Evolutionary conservation across 1,284 basidiomycete genomes (phyloP).

Genomic region (Fistulina hepatica): DNA sequence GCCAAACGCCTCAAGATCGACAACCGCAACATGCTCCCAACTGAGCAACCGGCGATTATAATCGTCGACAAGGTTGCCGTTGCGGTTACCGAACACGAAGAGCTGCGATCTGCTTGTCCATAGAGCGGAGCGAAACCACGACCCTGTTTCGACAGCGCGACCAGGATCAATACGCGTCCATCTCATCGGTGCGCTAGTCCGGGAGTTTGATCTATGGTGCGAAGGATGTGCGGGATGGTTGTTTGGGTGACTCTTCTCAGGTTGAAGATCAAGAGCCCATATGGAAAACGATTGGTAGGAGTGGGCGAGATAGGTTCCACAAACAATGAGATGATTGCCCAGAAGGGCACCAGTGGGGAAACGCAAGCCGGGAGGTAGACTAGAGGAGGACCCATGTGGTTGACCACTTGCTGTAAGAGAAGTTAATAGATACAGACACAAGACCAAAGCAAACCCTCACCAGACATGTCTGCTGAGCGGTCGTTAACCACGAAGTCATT

Average conservation of each 20-base stretch:
- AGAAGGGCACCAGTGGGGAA: slow-evolving; percentile 89
- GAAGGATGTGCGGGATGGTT: no score
- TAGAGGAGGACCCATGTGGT: background rate
- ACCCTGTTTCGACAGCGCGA: slow-evolving; percentile 66
- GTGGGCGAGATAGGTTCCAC: slow-evolving; percentile 83
- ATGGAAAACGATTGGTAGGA: slow-evolving; percentile 85
- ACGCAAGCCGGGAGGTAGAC: slow-evolving; percentile 85
- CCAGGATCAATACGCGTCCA: slow-evolving; percentile 83
- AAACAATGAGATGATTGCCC: slow-evolving; percentile 80
- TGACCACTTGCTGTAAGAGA: background rate
- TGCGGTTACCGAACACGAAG: slow-evolving; percentile 80
- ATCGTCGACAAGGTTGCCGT: slow-evolving; percentile 81
- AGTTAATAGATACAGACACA: background rate
- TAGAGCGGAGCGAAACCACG: slow-evolving; percentile 82
- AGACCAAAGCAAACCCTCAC: background rate
- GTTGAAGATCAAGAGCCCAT: slow-evolving; percentile 75
- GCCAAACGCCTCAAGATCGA: slow-evolving; percentile 88
- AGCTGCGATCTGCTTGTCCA: slow-evolving; percentile 78
- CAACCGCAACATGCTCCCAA: slow-evolving; percentile 83
- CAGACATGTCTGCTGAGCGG: slow-evolving; percentile 66
- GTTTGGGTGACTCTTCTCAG: background rate
- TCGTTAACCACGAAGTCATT: slow-evolving; percentile 64
- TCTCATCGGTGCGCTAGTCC: slow-evolving; percentile 35
- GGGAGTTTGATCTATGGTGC: no score
- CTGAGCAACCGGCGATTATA: slow-evolving; percentile 84